These are phyloP conservation scores for Tylopilus vinaceipallidus DNA, from an alignment of 768 basidiomycete genomes.

Conservation along the genomic window DNA sequence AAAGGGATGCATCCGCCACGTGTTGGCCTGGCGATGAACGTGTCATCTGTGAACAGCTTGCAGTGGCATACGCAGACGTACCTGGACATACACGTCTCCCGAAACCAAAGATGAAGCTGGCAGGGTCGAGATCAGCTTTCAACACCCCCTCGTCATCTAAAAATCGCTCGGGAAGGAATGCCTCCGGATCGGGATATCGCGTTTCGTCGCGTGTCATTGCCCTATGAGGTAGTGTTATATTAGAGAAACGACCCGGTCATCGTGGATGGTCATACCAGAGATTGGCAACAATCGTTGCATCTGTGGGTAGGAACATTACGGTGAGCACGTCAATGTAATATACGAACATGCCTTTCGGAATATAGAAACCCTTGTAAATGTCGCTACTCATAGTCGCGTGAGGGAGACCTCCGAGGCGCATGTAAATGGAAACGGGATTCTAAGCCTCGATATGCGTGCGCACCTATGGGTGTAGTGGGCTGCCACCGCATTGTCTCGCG, in stretches of 20 bases:
- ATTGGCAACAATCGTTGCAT: background rate
- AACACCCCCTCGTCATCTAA: too few relatives aligned
- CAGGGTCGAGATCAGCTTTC: too few relatives aligned
- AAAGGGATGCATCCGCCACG: too few relatives aligned
- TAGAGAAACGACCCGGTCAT: background rate
- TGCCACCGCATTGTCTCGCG: background rate
- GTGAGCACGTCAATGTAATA: background rate
- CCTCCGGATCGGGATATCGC: too few relatives aligned
- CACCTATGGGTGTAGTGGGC: background rate
- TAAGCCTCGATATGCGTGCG: background rate
- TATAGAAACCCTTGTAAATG: conserved; percentile 42
- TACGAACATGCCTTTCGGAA: conserved; percentile 41
- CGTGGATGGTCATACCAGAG: background rate
- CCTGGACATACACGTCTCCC: too few relatives aligned
- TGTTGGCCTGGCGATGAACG: too few relatives aligned
- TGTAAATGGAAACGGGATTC: background rate
- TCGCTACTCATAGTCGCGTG: conserved; percentile 35
- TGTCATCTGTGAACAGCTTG: too few relatives aligned
- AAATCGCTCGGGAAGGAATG: too few relatives aligned
- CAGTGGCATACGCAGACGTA: too few relatives aligned
- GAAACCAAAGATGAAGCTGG: too few relatives aligned
- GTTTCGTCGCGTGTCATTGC: background rate
- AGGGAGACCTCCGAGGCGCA: conserved; percentile 8
- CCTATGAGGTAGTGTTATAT: background rate
- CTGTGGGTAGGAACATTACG: background rate